Conservation (phyloP, 116 monocot species). For the Trichopus zeylanicus region DNA sequence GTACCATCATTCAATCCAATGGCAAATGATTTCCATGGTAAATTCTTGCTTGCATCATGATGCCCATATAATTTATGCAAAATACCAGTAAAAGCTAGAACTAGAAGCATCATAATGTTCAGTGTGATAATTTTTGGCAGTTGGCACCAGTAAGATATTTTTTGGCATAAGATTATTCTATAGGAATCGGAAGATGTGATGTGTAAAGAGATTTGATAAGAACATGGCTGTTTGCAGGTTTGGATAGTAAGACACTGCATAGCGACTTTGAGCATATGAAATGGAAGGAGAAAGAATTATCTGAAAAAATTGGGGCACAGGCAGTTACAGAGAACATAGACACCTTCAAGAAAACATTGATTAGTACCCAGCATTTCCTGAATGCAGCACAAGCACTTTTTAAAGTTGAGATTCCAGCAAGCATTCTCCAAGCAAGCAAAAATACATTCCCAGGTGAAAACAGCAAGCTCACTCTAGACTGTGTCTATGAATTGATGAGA, state of each 20-base stretch:
- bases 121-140: too few relatives aligned
- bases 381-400: slow-evolving; percentile 37
- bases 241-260: slow-evolving; percentile 3
- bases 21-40: slow-evolving; percentile 27
- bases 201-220: neutral
- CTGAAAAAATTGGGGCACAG: slow-evolving; percentile 11
- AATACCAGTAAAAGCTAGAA: too few relatives aligned
- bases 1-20: neutral
- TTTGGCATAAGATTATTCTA: too few relatives aligned
- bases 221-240: slow-evolving; percentile 16
- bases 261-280: slow-evolving; percentile 3
- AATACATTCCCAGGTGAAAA: slow-evolving; percentile 17
- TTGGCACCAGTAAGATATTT: too few relatives aligned
- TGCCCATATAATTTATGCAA: too few relatives aligned
- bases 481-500: slow-evolving; percentile 52
- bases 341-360: slow-evolving; percentile 32
- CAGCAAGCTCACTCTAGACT: slow-evolving; percentile 33
- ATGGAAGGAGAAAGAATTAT: slow-evolving; percentile 3
- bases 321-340: slow-evolving; percentile 37
- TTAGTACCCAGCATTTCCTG: slow-evolving; percentile 37
- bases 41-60: neutral
- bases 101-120: too few relatives aligned
- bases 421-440: slow-evolving; percentile 14
- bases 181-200: neutral
- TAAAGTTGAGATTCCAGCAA: slow-evolving; percentile 30